Base-by-base conservation (phyloP, 768 basidiomycete genomes). In the Dentipellis fragilis region DNA sequence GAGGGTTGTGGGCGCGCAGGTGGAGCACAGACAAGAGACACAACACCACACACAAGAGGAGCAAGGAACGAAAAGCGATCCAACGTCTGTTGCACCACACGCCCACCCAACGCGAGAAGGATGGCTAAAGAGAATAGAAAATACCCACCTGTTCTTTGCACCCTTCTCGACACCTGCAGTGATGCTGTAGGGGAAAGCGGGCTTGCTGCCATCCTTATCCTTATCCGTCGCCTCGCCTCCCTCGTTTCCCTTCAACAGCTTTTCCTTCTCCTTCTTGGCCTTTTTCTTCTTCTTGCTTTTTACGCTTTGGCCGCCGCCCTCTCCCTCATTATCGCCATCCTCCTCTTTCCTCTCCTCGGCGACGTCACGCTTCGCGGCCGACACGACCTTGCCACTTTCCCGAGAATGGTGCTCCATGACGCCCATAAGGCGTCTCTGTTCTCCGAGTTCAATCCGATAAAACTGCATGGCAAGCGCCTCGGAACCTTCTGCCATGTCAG, bases 101-200 rank as follows among this genome's bases (percentile, higher is more conserved):
- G 29, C 29, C 6, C 29, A 3, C 29, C 29, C 29, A 29, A 6
- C 29, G 29, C 29, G 19, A 42, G 19, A 35, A 22, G 29, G 14
- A 42, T 14, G 8, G 48, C 14, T 22, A 49, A 14, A 49, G 29
- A 9, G 48, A 34, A 49, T 14, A 49, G 22, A 49, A 21, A 16
- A 11, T 4, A 71, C 77, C 51, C 52, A 90, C 87, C 95, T 77
- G 63, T 98, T 98, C 76, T 96, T 93, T 17, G 83, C 76, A 9
- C 95, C 95, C 65, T 95, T 89, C 71, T 98, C 95, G 10, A 98
- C 82, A 2, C 90, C 95, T 6, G 95, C 95, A 0, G 91, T 95
- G 58, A 98, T 98, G 52, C 89, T 91, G 67, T 87, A 96, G 8
- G 93, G 93, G 66, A 87, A 94, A 54, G 53, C 60, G 40, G 54